Conservation (phyloP, 176 grass and related monocot genomes). For the Raddia guianensis region DNA sequence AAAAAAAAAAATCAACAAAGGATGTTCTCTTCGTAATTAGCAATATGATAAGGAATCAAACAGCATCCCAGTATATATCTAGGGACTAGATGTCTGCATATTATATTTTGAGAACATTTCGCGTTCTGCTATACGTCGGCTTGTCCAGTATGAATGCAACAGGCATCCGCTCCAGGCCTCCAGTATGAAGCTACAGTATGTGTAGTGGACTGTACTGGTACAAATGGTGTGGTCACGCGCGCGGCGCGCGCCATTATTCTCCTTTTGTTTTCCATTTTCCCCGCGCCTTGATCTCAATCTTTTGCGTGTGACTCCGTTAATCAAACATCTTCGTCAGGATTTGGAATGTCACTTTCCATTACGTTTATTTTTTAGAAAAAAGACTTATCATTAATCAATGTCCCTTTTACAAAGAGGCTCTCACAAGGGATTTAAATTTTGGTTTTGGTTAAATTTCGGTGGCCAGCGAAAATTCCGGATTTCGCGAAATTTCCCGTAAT, state of each 20-base stretch:
- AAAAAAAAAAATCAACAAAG: neutral
- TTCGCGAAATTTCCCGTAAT: too few relatives aligned
- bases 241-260: neutral
- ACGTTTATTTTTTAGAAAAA: neutral
- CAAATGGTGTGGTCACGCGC: too few relatives aligned
- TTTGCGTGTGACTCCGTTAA: conserved; percentile 41
- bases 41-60: neutral
- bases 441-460: too few relatives aligned
- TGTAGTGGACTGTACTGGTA: too few relatives aligned
- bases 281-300: conserved; percentile 12
- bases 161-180: neutral
- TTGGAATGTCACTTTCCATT: conserved; percentile 12
- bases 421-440: too few relatives aligned
- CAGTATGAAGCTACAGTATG: too few relatives aligned
- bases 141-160: neutral
- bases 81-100: neutral
- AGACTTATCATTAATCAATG: too few relatives aligned
- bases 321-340: conserved; percentile 20
- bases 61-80: neutral
- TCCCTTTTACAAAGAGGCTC: too few relatives aligned
- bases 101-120: neutral
- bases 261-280: neutral
- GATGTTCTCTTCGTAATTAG: neutral
- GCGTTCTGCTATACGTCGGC: neutral
- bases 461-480: too few relatives aligned